Percentiles rank a stretch among this genome's conserved stretches.
These are phyloP conservation scores for Pseudocercospora fuligena DNA, from an alignment of 2,329 filamentous ascomycete genomes.

Conservation along the genomic window DNA sequence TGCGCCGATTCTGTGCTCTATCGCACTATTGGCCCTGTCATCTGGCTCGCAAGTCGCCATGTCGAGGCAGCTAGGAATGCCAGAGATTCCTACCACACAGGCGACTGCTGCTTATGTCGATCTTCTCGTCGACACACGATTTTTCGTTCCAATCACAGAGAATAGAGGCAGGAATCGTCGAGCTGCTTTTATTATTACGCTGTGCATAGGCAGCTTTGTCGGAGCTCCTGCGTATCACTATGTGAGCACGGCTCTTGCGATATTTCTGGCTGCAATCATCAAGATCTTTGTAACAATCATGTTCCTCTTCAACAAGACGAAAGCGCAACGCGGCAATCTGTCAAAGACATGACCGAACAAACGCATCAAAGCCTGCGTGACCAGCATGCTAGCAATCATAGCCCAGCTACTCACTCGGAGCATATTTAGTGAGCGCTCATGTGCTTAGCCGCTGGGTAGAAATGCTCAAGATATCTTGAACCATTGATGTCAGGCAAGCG, in stretches of 20 bases:
- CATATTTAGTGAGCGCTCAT: background rate
- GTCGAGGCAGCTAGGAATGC: conserved; percentile 59
- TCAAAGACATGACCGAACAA: background rate
- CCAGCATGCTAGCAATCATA: background rate
- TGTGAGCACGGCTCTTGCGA: conserved; percentile 14
- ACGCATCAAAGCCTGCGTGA: background rate
- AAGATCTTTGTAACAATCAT: conserved; percentile 12
- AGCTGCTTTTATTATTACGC: conserved; percentile 54
- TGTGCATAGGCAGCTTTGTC: conserved; percentile 56
- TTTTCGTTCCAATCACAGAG: conserved; percentile 46
- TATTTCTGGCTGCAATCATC: conserved; percentile 14
- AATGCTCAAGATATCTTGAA: background rate
- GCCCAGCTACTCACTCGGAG: background rate
- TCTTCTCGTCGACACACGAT: conserved; percentile 59
- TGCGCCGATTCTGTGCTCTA: conserved; percentile 32
- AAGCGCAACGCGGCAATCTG: background rate
- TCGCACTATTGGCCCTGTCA: conserved; percentile 60
- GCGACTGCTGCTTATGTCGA: conserved; percentile 68
- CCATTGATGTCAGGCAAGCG: background rate
- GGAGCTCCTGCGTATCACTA: conserved; percentile 53
- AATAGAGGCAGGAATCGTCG: conserved; percentile 60
- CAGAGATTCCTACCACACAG: conserved; percentile 69
- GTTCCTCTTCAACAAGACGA: conserved; percentile 17
- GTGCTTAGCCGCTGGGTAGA: background rate
- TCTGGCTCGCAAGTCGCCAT: conserved; percentile 65